Evolutionary conservation across 2,329 filamentous ascomycete species (phyloP), one percentile per base, ranked within the genome.

Genomic region (Neopestalotiopsis sp.): DNA sequence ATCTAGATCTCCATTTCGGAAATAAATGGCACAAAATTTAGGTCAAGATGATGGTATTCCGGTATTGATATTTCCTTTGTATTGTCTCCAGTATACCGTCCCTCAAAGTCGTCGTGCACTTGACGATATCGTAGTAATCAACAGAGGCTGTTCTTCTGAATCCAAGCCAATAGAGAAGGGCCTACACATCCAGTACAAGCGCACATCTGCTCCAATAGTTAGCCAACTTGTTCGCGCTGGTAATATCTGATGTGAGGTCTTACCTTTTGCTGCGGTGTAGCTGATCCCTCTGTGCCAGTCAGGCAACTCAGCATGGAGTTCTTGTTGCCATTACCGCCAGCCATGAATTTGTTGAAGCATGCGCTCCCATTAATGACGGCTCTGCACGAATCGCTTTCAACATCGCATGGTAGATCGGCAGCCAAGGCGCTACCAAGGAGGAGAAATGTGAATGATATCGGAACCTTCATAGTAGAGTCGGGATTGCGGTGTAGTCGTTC

Each of bases 211-310:
- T 60, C 1, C 34, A 12, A 59, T 17, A 7, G 38, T 12, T 5
- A 40, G n/a, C 10, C 4, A 5, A 0, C 4, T 2, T 10, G 5
- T 9, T 49, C n/a, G 4, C 6, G 1, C 12, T 13, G 9, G 28
- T 12, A 20, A 30, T 28, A 5, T 4, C 5, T 30, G 10, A 13
- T 2, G 2, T 13, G 28, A 59, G 10, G 20, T n/a, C 56, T 45
- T 49, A 67, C 65, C 65, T 67, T 67, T n/a, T 67, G 65, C 56
- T 67, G 65, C 28, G 65, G 65, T n/a, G 65, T 67, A 4, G 65
- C 65, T 1, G 65, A 67, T 34, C 65, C 65, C 32, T 67, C 65
- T n/a, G 65, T 67, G 20, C 65, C 65, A 58, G 65, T 38, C 10
- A 67, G 56, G 30, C 65, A 67, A 20, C 56, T 67, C 34, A 67